phyloP scores from a whole-genome alignment of 371 early-diverging fungal species.

The Smittium mucronatum region DNA sequence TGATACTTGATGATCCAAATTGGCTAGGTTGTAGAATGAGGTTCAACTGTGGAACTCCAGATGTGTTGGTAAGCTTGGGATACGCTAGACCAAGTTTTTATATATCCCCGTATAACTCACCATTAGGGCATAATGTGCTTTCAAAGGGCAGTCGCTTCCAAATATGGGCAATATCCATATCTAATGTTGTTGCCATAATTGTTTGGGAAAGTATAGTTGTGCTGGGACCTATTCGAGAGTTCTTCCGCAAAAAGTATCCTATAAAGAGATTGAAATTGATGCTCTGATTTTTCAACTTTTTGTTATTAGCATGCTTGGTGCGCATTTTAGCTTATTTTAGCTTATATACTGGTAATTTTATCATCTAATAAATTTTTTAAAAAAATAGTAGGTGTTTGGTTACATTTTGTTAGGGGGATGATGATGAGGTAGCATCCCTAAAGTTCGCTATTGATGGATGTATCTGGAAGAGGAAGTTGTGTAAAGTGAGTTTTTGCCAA shows the following conservation, averaged over 20 bases:
- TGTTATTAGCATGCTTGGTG: too few species aligned
- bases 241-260: constrained; percentile 17
- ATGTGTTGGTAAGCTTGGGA: constrained; percentile 32
- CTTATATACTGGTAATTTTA: too few species aligned
- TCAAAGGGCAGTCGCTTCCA: constrained; percentile 43
- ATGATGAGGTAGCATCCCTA: too few species aligned
- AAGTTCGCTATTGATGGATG: too few species aligned
- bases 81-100: constrained; percentile 31
- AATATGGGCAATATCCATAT: constrained; percentile 36
- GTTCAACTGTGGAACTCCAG: constrained; percentile 51
- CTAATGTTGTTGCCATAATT: constrained; percentile 18
- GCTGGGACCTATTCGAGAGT: constrained; percentile 19
- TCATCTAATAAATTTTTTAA: too few species aligned
- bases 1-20: constrained; percentile 54
- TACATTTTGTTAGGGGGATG: too few species aligned
- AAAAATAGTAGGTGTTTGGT: too few species aligned
- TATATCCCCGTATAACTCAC: constrained; percentile 42
- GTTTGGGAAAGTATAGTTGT: constrained; percentile 25
- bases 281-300: too few species aligned
- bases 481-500: too few species aligned
- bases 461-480: too few species aligned
- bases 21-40: constrained; percentile 51
- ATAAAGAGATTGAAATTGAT: constrained; percentile 22
- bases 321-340: too few species aligned
- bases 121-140: constrained; percentile 53